Conservation (phyloP, 2,329 filamentous ascomycete species). For the Penicillium hesseltinei region DNA sequence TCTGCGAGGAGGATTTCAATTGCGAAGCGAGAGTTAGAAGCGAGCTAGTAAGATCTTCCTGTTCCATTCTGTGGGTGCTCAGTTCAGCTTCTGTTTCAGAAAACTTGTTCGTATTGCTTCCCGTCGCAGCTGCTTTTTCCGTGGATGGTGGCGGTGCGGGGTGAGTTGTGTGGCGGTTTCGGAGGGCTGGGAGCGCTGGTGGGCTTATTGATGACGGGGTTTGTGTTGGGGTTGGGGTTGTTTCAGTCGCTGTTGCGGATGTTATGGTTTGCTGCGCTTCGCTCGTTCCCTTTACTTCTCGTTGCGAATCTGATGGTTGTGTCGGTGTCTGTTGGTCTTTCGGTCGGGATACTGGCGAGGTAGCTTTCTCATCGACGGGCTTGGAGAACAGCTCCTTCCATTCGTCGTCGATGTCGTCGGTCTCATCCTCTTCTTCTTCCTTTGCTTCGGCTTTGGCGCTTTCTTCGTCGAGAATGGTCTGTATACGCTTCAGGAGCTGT, state of each 20-base stretch:
- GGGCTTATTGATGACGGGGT: not conserved
- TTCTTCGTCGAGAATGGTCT: slow-evolving; percentile 34
- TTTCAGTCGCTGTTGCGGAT: slow-evolving; percentile 11
- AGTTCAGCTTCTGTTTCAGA: slow-evolving; percentile 67
- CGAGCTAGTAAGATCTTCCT: slow-evolving; percentile 76
- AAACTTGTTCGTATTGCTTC: slow-evolving; percentile 18
- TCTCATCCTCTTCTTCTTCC: slow-evolving; percentile 14
- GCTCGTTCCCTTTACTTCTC: not conserved
- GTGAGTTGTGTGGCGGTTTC: slow-evolving; percentile 22
- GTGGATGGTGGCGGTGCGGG: slow-evolving; percentile 6
- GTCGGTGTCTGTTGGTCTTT: not conserved
- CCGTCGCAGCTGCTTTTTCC: slow-evolving; percentile 17
- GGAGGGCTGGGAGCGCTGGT: slow-evolving; percentile 21
- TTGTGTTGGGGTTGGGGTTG: not conserved
- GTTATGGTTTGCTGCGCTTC: not conserved
- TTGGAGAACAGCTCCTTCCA: slow-evolving; percentile 30
- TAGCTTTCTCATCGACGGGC: slow-evolving; percentile 19
- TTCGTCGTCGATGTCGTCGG: slow-evolving; percentile 21
- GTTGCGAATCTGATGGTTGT: not conserved
- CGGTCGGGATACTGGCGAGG: not conserved
- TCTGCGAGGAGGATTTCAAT: slow-evolving; percentile 71
- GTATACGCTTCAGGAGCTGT: slow-evolving; percentile 34
- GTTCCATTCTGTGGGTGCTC: slow-evolving; percentile 73
- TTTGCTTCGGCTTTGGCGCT: slow-evolving; percentile 21
- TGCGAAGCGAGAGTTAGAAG: slow-evolving; percentile 77